A percentile compares a stretch with the other conserved stretches of the same genome.
These are phyloP conservation scores for Priceomyces castillae DNA, from an alignment of 805 yeast species.

Conservation along the genomic window DNA sequence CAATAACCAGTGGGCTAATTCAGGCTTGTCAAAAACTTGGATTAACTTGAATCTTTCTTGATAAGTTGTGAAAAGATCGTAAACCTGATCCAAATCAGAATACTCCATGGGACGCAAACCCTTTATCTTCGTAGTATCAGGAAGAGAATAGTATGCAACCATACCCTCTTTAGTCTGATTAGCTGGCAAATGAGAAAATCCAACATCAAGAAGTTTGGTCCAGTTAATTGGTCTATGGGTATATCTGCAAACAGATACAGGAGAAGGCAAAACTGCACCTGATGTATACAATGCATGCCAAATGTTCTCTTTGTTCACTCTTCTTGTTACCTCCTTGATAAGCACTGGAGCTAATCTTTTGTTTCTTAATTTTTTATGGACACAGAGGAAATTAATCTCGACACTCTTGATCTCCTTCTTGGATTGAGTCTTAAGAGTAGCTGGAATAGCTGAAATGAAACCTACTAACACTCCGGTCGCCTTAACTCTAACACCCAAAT, in stretches of 20 bases:
- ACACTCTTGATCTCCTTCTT: conserved; percentile 55
- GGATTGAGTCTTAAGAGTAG: conserved; percentile 53
- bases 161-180: conserved; percentile 63
- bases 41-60: conserved; percentile 69
- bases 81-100: conserved; percentile 65
- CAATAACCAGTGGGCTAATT: conserved; percentile 78
- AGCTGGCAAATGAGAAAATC: conserved; percentile 78
- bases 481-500: conserved; percentile 87
- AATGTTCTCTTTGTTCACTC: conserved; percentile 77
- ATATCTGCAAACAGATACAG: conserved; percentile 83
- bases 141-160: conserved; percentile 60
- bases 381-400: conserved; percentile 91
- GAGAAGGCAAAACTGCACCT: conserved; percentile 89
- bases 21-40: conserved; percentile 66
- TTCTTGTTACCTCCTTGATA: conserved; percentile 89
- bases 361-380: conserved; percentile 90
- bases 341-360: conserved; percentile 92
- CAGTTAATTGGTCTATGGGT: conserved; percentile 93
- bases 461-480: conserved; percentile 78
- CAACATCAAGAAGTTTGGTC: conserved; percentile 85
- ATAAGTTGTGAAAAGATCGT: conserved; percentile 55
- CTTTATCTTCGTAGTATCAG: conserved; percentile 44
- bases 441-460: conserved; percentile 89
- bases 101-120: conserved; percentile 59
- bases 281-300: conserved; percentile 98